Evolutionary conservation across 352 stramenopile genomes (phyloP), one percentile per base, ranked within the genome.

Genomic region (Phytophthora lateralis): DNA sequence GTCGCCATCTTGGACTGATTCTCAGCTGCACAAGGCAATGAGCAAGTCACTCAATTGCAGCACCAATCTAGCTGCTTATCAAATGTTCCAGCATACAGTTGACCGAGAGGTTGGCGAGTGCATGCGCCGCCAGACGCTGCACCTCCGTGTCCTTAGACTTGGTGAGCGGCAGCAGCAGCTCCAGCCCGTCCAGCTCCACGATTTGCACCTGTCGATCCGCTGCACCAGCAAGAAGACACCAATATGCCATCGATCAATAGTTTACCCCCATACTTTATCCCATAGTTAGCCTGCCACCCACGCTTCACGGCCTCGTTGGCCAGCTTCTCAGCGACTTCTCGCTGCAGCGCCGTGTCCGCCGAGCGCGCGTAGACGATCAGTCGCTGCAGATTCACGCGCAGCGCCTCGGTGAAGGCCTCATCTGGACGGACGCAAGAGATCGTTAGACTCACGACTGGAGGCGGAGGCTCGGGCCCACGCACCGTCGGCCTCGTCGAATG

Each of bases 261-360:
- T 17, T 38, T n/a, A 5, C 7, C 37, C 15, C 37, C 15, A 14
- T 11, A 8, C 3, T 12, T 10, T 11, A 42, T 11, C 37, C 6
- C 39, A 32, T 18, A 20, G 51, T 20, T 9, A 15, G 5, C 14
- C 4, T 42, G 9, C 29, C 15, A 78, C 81, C 42, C 37, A 96
- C 88, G 88, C 66, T 98, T 97, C 37, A 98, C 93, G 20, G 94
- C 94, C 60, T 98, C 90, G 57, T 98, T 98, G 15, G 94, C 94
- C 41, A 98, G 72, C 60, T 97, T 97, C 76, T 98, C 94, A 11
- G 94, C 94, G 5, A 98, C 92, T 63, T 97, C 89, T 44, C 90
- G 86, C 73, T 97, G 91, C 53, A 98, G 75, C 54, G 75, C 71
- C 51, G 88, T 86, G 62, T 98, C 91, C 5, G 91, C 90, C 49